A percentile compares a stretch with the other conserved stretches of the same genome.
phyloP scores from a whole-genome alignment of 2,329 filamentous ascomycete species.

The Colletotrichum tanaceti region DNA sequence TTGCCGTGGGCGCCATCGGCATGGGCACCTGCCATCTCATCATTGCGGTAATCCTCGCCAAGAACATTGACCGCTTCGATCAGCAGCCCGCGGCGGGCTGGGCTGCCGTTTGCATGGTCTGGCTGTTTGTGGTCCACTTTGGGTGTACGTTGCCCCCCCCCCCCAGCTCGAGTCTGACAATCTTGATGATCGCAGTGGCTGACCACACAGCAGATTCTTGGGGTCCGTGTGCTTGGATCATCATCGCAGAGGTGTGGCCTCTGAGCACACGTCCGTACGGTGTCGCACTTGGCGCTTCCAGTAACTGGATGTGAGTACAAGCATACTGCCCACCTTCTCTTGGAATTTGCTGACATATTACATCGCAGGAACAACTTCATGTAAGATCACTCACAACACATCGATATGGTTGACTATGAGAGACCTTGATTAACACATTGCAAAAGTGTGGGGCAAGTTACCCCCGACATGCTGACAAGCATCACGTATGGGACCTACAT shows the following conservation, averaged over 20 bases:
- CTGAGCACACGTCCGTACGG: constrained; percentile 77
- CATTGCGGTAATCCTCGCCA: constrained; percentile 75
- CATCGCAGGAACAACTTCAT: constrained; percentile 65
- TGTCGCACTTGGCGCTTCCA: constrained; percentile 73
- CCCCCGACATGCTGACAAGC: constrained; percentile 72
- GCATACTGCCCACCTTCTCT: fast-evolving
- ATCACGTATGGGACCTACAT: constrained; percentile 80
- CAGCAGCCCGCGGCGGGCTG: constrained; percentile 69
- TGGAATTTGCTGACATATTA: neutral
- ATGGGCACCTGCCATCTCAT: constrained; percentile 79
- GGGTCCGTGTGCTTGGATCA: constrained; percentile 80
- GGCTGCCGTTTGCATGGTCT: constrained; percentile 75
- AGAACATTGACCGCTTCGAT: constrained; percentile 68
- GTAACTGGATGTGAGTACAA: constrained; percentile 69
- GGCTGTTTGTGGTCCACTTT: constrained; percentile 81
- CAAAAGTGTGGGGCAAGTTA: constrained; percentile 70
- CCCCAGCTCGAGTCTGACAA: constrained; percentile 68
- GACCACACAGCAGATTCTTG: constrained; percentile 65
- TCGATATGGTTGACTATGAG: no score
- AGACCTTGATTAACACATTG: neutral
- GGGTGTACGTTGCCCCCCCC: constrained; percentile 66
- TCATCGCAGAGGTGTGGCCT: constrained; percentile 81
- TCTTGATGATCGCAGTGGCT: neutral
- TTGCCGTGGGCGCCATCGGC: constrained; percentile 73
- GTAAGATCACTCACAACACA: neutral